Evolutionary conservation across 2,329 filamentous ascomycete genomes (phyloP).

Genomic region (Fusarium anthophilum): DNA sequence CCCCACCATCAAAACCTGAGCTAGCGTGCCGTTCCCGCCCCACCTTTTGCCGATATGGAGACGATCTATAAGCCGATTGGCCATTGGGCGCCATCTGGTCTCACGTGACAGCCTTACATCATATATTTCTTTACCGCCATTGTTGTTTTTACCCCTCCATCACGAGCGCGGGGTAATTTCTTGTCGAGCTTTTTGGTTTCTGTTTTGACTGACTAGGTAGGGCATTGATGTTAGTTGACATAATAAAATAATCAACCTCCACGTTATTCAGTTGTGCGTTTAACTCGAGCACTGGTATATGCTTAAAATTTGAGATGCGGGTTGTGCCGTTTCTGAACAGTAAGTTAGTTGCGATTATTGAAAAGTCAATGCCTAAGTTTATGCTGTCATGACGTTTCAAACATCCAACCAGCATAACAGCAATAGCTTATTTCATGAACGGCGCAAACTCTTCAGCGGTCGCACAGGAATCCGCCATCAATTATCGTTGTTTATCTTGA

Average conservation of each 20-base stretch:
- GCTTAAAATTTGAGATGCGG: not conserved
- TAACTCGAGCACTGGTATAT: not conserved
- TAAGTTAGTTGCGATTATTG: not conserved
- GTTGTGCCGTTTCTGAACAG: not conserved
- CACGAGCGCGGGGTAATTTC: slow-evolving; percentile 32
- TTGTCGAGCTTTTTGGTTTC: not conserved
- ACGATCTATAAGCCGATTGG: slow-evolving; percentile 33
- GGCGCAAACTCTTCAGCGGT: not conserved
- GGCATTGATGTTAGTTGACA: not conserved
- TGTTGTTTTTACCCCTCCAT: slow-evolving; percentile 35
- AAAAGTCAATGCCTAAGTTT: not conserved
- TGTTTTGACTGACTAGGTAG: not conserved
- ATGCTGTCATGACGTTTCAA: not conserved
- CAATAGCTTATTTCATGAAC: not conserved
- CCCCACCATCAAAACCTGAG: slow-evolving; percentile 16
- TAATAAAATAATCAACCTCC: not conserved
- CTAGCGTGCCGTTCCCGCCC: slow-evolving; percentile 39
- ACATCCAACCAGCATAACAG: not conserved
- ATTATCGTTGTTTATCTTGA: slow-evolving; percentile 28
- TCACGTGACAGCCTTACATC: slow-evolving; percentile 37
- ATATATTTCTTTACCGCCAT: slow-evolving; percentile 21
- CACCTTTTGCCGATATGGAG: slow-evolving; percentile 32
- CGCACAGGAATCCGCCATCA: not conserved
- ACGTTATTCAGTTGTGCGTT: not conserved
- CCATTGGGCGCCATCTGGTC: fast-evolving